Evolutionary conservation across 768 basidiomycete genomes (phyloP), one percentile per base, ranked within the genome.

Genomic region (Psilocybe azurescens): DNA sequence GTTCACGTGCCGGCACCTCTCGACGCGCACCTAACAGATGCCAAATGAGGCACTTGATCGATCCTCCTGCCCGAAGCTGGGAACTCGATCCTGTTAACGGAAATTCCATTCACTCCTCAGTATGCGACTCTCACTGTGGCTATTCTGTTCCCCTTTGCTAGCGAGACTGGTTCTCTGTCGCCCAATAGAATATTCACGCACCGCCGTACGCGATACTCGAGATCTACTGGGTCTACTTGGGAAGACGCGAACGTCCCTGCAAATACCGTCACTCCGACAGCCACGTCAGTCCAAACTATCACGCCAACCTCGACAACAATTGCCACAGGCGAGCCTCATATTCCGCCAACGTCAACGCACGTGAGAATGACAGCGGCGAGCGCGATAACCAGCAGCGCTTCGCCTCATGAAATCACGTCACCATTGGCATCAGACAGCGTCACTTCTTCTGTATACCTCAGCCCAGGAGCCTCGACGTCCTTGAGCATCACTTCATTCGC

Each of bases 181-280:
- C 32, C 47, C 56, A 24, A 30, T 50, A 11, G 33, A 58, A 48
- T 6, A 50, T 24, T 28, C 32, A 38, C 46, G 32, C 16, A 50
- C 56, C 47, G 29, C 36, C 29, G 14, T 58, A n/a, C 44, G 41
- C 30, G 30, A 47, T 20, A 36, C 11, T 9, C 46, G 56, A 18
- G 48, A 58, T 58, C 38, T 58, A 11, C 32, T 58, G 2, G 56
- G 56, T 8, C 36, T 58, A 16, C 46, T 58, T n/a, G 56, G 56
- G 56, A 49, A 18, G 30, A 49, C 13, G 30, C 44, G 11, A 58
- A 58, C 48, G 36, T 50, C 33, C 47, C 47, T 38, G 30, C 56
- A 3, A 38, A n/a, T 10, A 58, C 48, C n/a, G 5, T 41, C 29
- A 44, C 41, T 13, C 41, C 56, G 16, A 58, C 46, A 36, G 16